Percentiles rank a stretch among this genome's conserved stretches.
Conservation (phyloP, 2,329 filamentous ascomycete species). For the Monosporascus sp. region DNA sequence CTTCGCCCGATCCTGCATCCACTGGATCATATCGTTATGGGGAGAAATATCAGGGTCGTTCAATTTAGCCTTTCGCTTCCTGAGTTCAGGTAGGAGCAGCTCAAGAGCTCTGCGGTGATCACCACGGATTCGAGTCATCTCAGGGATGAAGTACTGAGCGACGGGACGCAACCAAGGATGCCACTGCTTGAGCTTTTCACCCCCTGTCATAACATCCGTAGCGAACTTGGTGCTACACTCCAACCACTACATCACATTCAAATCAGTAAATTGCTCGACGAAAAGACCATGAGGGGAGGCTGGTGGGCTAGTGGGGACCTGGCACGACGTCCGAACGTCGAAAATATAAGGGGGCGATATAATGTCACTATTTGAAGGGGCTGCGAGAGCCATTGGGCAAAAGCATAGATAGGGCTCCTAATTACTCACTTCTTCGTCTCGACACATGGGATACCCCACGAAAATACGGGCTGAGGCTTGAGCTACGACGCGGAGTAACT, state of each 20-base stretch:
- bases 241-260: slow-evolving; percentile 10
- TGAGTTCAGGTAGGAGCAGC: slow-evolving; percentile 19
- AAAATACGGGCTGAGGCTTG: slow-evolving; percentile 25
- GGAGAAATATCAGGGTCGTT: slow-evolving; percentile 1
- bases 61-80: slow-evolving; percentile 11
- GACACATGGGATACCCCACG: slow-evolving; percentile 23
- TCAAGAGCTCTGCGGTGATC: slow-evolving; percentile 19
- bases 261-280: neutral
- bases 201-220: slow-evolving; percentile 21
- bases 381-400: no score
- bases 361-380: no score
- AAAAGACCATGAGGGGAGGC: no score
- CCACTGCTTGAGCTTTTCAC: slow-evolving; percentile 24
- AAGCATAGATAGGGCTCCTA: no score
- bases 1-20: slow-evolving; percentile 23
- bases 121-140: slow-evolving; percentile 21
- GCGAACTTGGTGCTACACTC: slow-evolving; percentile 24
- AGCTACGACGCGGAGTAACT: slow-evolving; percentile 20
- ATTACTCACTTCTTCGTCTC: slow-evolving; percentile 13
- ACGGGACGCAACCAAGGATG: slow-evolving; percentile 21
- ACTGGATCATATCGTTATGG: slow-evolving; percentile 23
- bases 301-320: no score
- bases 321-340: no score
- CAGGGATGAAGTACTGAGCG: slow-evolving; percentile 22
- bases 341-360: no score